Evolutionary conservation across 2,329 filamentous ascomycete genomes (phyloP), one percentile per base, ranked within the genome.

Genomic region (Aureobasidium sp.): DNA sequence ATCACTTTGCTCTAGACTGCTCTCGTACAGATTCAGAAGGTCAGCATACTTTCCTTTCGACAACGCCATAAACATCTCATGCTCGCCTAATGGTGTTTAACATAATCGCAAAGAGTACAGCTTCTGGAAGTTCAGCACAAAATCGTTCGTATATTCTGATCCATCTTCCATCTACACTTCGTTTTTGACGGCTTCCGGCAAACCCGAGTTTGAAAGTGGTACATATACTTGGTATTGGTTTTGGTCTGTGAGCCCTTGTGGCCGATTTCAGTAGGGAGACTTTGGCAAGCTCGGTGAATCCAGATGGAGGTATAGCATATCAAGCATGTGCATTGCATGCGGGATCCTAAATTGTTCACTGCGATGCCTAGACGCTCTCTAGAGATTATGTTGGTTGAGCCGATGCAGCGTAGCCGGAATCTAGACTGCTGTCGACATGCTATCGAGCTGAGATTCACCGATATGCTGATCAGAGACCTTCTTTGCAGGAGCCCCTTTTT

Each of bases 11-110:
- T 64, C 64, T 5, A 66, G 59, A 6, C 64, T 68, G 11, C 34
- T 30, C 25, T 64, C 37, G 54, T 72, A 73, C 25, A 72, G 30
- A 0, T 64, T 51, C 5, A 71, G 29, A 6, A 68, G 70, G 16
- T 64, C 45, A 2, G 61, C 29, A 32, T 68, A 66, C 2, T 66
- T n/a, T 30, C 57, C 50, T 9, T 63, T 51, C 5, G 70, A 70
- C 3, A 70, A 36, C 3, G 66, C 66, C 9, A 67, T 25, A 9
- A 71, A 47, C 68, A 73, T 71, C 5, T 68, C 61, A 21, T 65
- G 54, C 42, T 67, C 61, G 5, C 64, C 42, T 30, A 30, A 39
- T 49, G 7, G 16, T 30, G 34, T 45, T 30, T 10, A 14, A 7
- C 11, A 9, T 25, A 5, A 25, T 42, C 7, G 30, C 41, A 2